These are phyloP conservation scores for Bremia lactucae DNA, from an alignment of 352 stramenopile species.

Conservation along the genomic window DNA sequence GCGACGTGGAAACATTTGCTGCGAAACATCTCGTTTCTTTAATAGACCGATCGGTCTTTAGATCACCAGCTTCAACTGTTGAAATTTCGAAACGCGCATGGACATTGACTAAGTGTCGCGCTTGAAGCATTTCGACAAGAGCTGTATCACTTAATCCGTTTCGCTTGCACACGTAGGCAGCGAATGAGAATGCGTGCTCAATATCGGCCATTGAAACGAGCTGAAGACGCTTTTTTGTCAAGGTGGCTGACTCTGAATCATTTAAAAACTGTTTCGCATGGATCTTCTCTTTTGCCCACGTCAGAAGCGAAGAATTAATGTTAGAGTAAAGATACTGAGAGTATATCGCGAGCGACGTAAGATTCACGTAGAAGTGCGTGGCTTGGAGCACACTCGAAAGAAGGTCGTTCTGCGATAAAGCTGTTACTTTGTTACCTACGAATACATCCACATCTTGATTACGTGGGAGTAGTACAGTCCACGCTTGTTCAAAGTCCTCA, in stretches of 20 bases:
- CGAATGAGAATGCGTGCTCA: conserved; percentile 75
- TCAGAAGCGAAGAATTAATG: conserved; percentile 47
- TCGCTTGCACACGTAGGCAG: conserved; percentile 76
- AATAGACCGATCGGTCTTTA: conserved; percentile 1
- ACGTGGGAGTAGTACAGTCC: conserved; percentile 46
- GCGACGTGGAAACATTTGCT: conserved; percentile 14
- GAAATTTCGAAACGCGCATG: conserved; percentile 56
- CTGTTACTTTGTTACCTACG: conserved; percentile 4
- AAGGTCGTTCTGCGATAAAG: conserved; percentile 14
- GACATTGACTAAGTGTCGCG: conserved; percentile 64
- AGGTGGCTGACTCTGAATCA: conserved; percentile 1
- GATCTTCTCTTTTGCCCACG: conserved; percentile 50
- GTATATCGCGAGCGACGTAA: conserved; percentile 78
- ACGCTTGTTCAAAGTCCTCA: conserved; percentile 78
- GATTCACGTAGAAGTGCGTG: conserved; percentile 69
- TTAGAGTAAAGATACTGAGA: conserved; percentile 76
- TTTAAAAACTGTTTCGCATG: conserved; percentile 19
- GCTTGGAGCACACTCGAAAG: conserved; percentile 33
- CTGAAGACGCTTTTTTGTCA: conserved; percentile 13
- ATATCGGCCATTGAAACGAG: conserved; percentile 61
- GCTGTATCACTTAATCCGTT: conserved; percentile 73
- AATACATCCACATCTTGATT: conserved; percentile 54
- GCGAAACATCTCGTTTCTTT: conserved; percentile 1
- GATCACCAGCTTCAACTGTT: conserved; percentile 18
- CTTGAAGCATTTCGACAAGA: conserved; percentile 79